Conservation (phyloP, 2,329 filamentous ascomycete genomes). For the Botryotinia convoluta region DNA sequence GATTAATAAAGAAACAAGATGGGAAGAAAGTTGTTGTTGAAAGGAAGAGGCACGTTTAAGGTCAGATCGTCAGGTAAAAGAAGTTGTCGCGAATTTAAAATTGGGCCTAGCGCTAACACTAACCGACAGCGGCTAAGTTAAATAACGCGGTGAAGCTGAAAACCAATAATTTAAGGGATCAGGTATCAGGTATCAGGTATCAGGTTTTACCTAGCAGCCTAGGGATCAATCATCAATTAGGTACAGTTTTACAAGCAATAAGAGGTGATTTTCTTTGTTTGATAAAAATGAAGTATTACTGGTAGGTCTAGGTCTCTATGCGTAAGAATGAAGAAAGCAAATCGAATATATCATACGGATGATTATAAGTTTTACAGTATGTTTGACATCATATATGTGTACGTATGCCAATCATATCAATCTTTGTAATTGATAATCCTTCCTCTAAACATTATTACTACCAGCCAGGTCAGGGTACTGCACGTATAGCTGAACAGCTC, state of each 20-base stretch:
- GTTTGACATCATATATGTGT: background rate
- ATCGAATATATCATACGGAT: background rate
- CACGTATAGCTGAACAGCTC: background rate
- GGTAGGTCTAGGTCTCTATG: background rate
- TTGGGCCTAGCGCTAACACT: slow-evolving; percentile 18
- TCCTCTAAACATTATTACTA: background rate
- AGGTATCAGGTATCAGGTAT: background rate
- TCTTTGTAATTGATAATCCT: background rate
- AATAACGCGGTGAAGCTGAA: slow-evolving; percentile 8
- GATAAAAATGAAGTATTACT: background rate
- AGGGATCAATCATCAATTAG: background rate
- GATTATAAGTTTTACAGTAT: background rate
- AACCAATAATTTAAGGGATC: background rate
- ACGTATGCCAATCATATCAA: background rate
- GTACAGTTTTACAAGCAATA: background rate
- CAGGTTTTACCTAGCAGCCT: background rate
- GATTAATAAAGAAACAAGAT: slow-evolving; percentile 8
- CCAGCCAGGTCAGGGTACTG: background rate
- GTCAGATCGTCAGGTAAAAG: slow-evolving; percentile 18
- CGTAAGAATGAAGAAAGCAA: no score
- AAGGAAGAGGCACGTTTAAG: slow-evolving; percentile 15
- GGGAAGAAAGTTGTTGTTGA: slow-evolving; percentile 12
- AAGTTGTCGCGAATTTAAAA: slow-evolving; percentile 20
- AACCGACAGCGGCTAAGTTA: slow-evolving; percentile 16
- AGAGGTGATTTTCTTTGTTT: background rate